Base-by-base conservation (phyloP, 202 grass and related monocot genomes). In the Zizania palustris region DNA sequence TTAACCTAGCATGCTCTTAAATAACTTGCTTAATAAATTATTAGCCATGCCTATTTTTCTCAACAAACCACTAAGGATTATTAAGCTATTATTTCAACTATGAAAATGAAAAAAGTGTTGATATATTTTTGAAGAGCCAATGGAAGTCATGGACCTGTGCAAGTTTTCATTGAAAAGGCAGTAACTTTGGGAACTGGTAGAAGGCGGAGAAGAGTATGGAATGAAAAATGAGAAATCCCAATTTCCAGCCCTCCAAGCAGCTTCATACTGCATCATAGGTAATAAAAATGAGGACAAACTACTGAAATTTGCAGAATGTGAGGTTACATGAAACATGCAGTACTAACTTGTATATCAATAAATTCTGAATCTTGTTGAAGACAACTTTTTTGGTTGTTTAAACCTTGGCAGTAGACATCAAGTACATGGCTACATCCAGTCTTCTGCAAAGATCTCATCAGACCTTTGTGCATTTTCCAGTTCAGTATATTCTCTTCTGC, bases 371-470 rank as follows among this genome's bases (percentile, higher is more conserved):
- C 93, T 67, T 86, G 84, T 84, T 97, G 84, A 62, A 91, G 67
- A 73, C 75, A 87, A 5, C 75, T 56, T 74, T 78, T 90, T 80
- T 88, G 88, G 79, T 73, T 89, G 39, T 72, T 89, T 74, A 97
- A 89, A 45, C 93, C 93, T 80, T 91, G 88, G 76, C 88, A 91
- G 50, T 97, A 97, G 49, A 81, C 81, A 93, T 97, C 90, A 74
- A 97, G 86, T 49, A 93, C 80, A 85, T 97, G 93, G 77, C 90
- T 88, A 83, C 93, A 97, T 82, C 93, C 93, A 82, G 93, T 97
- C 85, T 90, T 97, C 88, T 97, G 93, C 87, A 97, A 89, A 48
- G 93, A 97, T 74, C 79, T 97, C 90, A 93, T 87, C 67, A 97
- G 73, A 76, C 88, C 93, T 89, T 97, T 97, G 75, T 93, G 82